These are phyloP conservation scores for Taiozyma sp. DNA, from an alignment of 1,139 yeast genomes.

Conservation along the genomic window DNA sequence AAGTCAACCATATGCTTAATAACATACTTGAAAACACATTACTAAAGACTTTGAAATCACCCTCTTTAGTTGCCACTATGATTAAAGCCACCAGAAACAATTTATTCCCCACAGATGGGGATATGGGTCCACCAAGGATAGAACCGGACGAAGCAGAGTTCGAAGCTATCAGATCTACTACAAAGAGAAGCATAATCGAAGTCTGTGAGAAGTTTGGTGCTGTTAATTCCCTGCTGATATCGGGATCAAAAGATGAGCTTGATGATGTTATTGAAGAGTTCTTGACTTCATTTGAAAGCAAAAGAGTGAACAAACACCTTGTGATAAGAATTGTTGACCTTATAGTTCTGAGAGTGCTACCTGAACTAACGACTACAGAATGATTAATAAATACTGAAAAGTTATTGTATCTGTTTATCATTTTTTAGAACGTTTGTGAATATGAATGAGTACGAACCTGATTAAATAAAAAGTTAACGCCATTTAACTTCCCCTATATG, in stretches of 20 bases:
- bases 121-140: slow-evolving; percentile 37
- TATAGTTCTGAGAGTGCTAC: slow-evolving; percentile 31
- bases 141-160: slow-evolving; percentile 19
- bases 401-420: background rate
- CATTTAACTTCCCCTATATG: background rate
- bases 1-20: slow-evolving; percentile 22
- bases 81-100: slow-evolving; percentile 27
- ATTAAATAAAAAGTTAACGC: background rate
- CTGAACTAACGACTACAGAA: slow-evolving; percentile 27
- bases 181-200: slow-evolving; percentile 11
- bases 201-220: slow-evolving; percentile 17
- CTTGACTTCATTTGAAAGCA: slow-evolving; percentile 32
- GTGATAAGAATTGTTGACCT: slow-evolving; percentile 35
- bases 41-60: slow-evolving; percentile 15
- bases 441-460: background rate
- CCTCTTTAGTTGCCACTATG: slow-evolving; percentile 21
- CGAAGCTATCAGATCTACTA: slow-evolving; percentile 15
- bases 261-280: slow-evolving; percentile 25
- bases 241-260: slow-evolving; percentile 22
- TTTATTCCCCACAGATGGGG: slow-evolving; percentile 35
- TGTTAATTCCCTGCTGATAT: slow-evolving; percentile 20
- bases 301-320: slow-evolving; percentile 37
- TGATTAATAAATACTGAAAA: background rate
- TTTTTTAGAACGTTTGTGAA: background rate
- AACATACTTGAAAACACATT: slow-evolving; percentile 22